phyloP scores from a whole-genome alignment of 495 filamentous ascomycete species.

The Aspergillus diversus region DNA sequence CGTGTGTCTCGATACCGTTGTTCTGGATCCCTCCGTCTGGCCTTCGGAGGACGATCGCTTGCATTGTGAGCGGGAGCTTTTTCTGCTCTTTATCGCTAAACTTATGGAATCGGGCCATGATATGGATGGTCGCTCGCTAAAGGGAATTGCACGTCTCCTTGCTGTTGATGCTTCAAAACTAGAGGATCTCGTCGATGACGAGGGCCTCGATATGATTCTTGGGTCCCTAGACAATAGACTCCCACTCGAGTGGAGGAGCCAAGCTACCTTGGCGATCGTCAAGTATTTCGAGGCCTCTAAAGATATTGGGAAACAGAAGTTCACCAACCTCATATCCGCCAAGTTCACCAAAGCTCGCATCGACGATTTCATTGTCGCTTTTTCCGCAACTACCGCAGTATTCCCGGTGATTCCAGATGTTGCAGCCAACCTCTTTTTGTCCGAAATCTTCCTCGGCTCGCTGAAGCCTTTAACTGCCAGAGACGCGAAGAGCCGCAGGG shows the following conservation, averaged over 20 bases:
- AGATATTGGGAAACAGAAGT: conserved; percentile 64
- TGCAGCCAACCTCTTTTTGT: conserved; percentile 76
- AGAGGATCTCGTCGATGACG: conserved; percentile 70
- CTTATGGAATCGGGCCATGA: conserved; percentile 65
- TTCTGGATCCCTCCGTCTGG: conserved; percentile 63
- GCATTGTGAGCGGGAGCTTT: conserved; percentile 62
- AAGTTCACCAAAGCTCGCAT: conserved; percentile 55
- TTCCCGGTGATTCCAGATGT: conserved; percentile 81
- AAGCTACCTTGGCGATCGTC: conserved; percentile 74
- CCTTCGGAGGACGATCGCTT: conserved; percentile 50
- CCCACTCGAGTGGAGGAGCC: conserved; percentile 65
- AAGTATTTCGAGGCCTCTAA: conserved; percentile 79
- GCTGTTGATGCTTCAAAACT: conserved; percentile 61
- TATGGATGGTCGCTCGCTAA: conserved; percentile 61
- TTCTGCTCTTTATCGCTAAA: conserved; percentile 66
- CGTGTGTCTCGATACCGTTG: conserved; percentile 58
- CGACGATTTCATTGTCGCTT: conserved; percentile 71
- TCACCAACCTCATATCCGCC: conserved; percentile 67
- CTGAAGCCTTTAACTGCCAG: conserved; percentile 72
- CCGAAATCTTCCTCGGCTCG: conserved; percentile 74
- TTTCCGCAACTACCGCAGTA: conserved; percentile 82
- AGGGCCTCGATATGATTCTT: conserved; percentile 79
- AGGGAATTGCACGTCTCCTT: conserved; percentile 64
- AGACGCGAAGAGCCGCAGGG: conserved; percentile 73
- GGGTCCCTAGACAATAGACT: conserved; percentile 77